Evolutionary conservation across 148 eudicot genomes (phyloP).

Genomic region (Cornus suecica): DNA sequence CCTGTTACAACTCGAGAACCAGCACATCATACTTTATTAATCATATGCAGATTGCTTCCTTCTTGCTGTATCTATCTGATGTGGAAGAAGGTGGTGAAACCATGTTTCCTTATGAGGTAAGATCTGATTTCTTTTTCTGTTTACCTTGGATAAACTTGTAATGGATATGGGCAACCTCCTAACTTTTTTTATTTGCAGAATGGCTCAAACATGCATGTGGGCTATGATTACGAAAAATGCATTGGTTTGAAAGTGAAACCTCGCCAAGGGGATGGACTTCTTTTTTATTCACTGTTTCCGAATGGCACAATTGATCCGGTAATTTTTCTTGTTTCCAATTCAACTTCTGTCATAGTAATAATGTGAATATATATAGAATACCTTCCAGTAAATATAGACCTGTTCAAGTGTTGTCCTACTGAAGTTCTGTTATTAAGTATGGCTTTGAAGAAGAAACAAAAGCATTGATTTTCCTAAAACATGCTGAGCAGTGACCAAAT

Average conservation of each 20-base stretch:
- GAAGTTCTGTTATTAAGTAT: not conserved
- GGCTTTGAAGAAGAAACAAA: not conserved
- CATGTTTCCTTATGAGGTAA: conserved; percentile 74
- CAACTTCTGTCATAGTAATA: not conserved
- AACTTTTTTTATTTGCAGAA: conserved; percentile 35
- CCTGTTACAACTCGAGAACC: not conserved
- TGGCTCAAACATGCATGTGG: conserved; percentile 35
- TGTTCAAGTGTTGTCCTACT: not conserved
- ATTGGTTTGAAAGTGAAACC: conserved; percentile 69
- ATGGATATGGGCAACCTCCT: not conserved
- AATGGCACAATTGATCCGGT: conserved; percentile 76
- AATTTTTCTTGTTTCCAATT: conserved; percentile 20
- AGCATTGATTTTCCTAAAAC: not conserved
- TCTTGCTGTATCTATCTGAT: conserved; percentile 66
- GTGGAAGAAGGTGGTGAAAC: conserved; percentile 87
- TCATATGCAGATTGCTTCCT: conserved; percentile 59
- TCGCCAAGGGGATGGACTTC: conserved; percentile 59
- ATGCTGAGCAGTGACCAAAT: not conserved
- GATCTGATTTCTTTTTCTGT: not conserved
- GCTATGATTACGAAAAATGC: conserved; percentile 58
- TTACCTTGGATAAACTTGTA: not conserved
- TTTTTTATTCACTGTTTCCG: conserved; percentile 56
- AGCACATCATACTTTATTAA: not conserved
- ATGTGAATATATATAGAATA: not conserved
- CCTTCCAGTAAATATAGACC: not conserved